Conservation (phyloP, 495 filamentous ascomycete species). For the Hamigera avellanea region DNA sequence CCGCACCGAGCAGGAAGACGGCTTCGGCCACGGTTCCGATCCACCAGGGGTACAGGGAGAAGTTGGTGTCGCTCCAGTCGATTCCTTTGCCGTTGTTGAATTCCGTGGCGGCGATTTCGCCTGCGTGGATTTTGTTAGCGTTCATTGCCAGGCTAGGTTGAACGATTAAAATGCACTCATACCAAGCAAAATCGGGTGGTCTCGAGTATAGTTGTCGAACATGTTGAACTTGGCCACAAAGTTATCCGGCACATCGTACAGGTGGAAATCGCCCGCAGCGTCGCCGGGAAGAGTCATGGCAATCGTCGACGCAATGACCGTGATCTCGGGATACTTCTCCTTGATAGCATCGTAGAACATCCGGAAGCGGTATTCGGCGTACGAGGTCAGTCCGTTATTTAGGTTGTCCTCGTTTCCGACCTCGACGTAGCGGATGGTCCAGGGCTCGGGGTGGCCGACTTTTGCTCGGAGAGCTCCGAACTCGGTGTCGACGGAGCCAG, state of each 20-base stretch:
- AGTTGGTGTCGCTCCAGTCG: conserved; percentile 22
- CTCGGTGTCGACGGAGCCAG: conserved; percentile 22
- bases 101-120: conserved; percentile 43
- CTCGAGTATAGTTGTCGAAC: conserved; percentile 32
- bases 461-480: conserved; percentile 34
- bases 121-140: no score
- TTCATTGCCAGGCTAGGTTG: no score
- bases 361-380: conserved; percentile 31
- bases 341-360: conserved; percentile 37
- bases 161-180: no score
- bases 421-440: conserved; percentile 37
- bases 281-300: conserved; percentile 25
- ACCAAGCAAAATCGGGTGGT: conserved; percentile 33
- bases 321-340: conserved; percentile 37
- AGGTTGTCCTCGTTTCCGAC: conserved; percentile 48
- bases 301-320: conserved; percentile 32
- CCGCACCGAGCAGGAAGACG: conserved; percentile 52
- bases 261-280: conserved; percentile 34
- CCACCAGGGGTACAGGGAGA: conserved; percentile 45
- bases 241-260: conserved; percentile 37
- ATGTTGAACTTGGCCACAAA: conserved; percentile 42
- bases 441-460: conserved; percentile 34
- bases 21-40: conserved; percentile 46
- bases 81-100: conserved; percentile 23
- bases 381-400: conserved; percentile 21